Evolutionary conservation across 2,329 filamentous ascomycete genomes (phyloP), one percentile per base, ranked within the genome.

Genomic region (Dendryphion nanum): DNA sequence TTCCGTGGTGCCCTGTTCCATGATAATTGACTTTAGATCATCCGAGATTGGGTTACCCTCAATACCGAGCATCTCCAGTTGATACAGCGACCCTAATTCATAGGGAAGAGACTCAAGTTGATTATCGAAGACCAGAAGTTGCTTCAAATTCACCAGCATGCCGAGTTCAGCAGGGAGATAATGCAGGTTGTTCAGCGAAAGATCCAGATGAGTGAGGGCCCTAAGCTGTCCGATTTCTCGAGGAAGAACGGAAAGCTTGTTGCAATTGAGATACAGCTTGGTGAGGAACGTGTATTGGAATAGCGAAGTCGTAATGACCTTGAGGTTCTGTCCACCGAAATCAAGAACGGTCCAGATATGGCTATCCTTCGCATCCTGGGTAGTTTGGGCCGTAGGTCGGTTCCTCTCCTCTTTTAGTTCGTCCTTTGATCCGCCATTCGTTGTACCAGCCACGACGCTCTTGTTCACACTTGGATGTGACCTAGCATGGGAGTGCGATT

Each of bases 281-380:
- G 86, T 86, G 40, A 98, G 74, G 65, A 98, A 97, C 30, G 78
- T 78, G 68, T 97, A 98, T 51, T 69, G 68, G 71, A 97, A 97
- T 20, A 98, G 74, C 30, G 85, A 80, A 6, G 79, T 72, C 1
- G 89, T 83, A 20, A 98, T 75, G 42, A 89, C 86, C 51, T 89
- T 85, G 33, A 98, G 74, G 15, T 91, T 91, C 70, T 97, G 93
- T n/a, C 93, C 93, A 53, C 90, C 93, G 63, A 97, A 84, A 67
- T 98, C 93, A 53, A 98, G 75, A 48, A 90, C 89, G 64, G 88
- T 81, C 93, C 93, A 97, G 57, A 90, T 85, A 65, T 95, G 86
- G 48, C 61, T 70, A 53, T 69, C 64, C 40, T 68, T 58, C 10
- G 39, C 55, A 31, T 64, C 57, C n/a, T 60, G 59, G 18, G 57